Conservation (phyloP, 805 yeast species). For the Maudiozyma barnettii region DNA sequence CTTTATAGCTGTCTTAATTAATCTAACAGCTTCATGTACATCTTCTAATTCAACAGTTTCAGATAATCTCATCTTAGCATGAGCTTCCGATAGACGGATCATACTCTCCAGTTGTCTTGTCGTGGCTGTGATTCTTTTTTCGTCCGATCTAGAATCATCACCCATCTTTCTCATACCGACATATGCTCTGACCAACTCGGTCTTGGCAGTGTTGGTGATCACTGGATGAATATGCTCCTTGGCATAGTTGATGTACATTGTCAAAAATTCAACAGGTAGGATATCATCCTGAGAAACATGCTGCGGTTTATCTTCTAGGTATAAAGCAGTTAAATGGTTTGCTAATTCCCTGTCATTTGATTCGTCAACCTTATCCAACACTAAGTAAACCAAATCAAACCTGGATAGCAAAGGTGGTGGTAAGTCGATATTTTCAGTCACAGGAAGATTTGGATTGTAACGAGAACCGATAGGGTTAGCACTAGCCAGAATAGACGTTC, state of each 20-base stretch:
- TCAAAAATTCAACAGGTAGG: slow-evolving; percentile 78
- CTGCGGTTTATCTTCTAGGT: slow-evolving; percentile 76
- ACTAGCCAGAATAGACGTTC: slow-evolving; percentile 91
- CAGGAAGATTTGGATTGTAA: slow-evolving; percentile 91
- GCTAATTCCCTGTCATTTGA: slow-evolving; percentile 78
- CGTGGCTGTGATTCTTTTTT: slow-evolving; percentile 92
- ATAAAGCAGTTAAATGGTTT: slow-evolving; percentile 81
- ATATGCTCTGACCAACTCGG: slow-evolving; percentile 75
- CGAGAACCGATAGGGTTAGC: slow-evolving; percentile 96
- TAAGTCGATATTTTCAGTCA: slow-evolving; percentile 86
- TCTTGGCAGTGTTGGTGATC: slow-evolving; percentile 70
- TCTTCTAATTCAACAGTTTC: slow-evolving; percentile 63
- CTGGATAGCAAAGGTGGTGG: slow-evolving; percentile 95
- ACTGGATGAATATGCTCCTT: slow-evolving; percentile 76
- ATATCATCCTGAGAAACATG: slow-evolving; percentile 60
- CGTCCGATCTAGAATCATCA: slow-evolving; percentile 78
- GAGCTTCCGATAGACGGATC: slow-evolving; percentile 93
- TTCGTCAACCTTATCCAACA: slow-evolving; percentile 88
- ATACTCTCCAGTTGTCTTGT: slow-evolving; percentile 93
- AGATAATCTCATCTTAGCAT: slow-evolving; percentile 89
- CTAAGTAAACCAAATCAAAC: slow-evolving; percentile 86
- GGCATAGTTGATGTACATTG: slow-evolving; percentile 89
- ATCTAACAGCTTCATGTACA: slow-evolving; percentile 86
- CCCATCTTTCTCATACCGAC: slow-evolving; percentile 93
- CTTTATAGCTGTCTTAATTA: slow-evolving; percentile 87